These are phyloP conservation scores for Elongisporangium anandrum DNA, from an alignment of 352 stramenopile species.

Conservation along the genomic window DNA sequence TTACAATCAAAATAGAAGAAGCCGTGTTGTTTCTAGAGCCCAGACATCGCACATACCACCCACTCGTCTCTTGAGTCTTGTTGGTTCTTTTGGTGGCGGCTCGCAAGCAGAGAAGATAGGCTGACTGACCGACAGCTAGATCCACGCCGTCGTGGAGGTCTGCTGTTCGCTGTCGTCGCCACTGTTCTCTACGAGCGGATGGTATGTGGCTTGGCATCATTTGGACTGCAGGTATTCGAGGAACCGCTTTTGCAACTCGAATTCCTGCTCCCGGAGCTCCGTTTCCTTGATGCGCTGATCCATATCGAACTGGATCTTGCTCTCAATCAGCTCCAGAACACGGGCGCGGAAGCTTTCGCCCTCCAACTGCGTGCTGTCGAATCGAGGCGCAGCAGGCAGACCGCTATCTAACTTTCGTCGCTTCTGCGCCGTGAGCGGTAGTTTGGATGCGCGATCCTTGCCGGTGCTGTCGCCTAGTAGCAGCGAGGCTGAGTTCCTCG, in stretches of 20 bases:
- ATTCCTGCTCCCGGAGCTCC: slow-evolving; percentile 72
- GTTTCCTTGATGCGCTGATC: slow-evolving; percentile 72
- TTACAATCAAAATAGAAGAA: slow-evolving; percentile 1
- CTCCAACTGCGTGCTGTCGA: slow-evolving; percentile 10
- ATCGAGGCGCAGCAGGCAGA: neutral
- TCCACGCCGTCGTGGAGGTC: neutral
- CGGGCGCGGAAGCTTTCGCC: slow-evolving; percentile 52
- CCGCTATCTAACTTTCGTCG: slow-evolving; percentile 19
- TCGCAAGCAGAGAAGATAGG: neutral
- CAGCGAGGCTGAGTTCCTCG: slow-evolving; percentile 10
- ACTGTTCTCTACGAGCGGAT: neutral
- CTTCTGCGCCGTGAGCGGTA: slow-evolving; percentile 12
- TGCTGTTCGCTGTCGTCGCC: slow-evolving; percentile 1
- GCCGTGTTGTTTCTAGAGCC: neutral
- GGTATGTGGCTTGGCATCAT: slow-evolving; percentile 15
- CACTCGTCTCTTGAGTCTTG: neutral
- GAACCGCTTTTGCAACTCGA: slow-evolving; percentile 79
- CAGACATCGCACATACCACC: neutral
- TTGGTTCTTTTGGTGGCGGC: neutral
- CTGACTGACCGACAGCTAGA: neutral
- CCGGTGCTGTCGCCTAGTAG: slow-evolving; percentile 12
- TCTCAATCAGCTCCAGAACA: slow-evolving; percentile 71
- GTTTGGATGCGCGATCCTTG: slow-evolving; percentile 11
- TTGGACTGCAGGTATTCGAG: slow-evolving; percentile 81
- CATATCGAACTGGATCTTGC: slow-evolving; percentile 83